Evolutionary conservation across 495 filamentous ascomycete genomes (phyloP).

Genomic region (Aspergillus coremiiformis): DNA sequence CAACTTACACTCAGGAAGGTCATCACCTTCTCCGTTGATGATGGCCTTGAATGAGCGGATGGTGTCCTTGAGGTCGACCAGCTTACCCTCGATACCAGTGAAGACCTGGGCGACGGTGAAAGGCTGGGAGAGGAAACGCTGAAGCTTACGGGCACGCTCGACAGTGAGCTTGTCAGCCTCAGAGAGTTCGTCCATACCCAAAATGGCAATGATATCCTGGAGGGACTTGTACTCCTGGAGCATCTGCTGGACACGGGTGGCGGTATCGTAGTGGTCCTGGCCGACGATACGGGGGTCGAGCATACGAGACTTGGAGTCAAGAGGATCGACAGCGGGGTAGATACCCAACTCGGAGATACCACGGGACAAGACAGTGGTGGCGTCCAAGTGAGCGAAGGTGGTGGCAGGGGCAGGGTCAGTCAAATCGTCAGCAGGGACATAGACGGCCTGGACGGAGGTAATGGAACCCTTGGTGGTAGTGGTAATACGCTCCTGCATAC

Average conservation of each 20-base stretch:
- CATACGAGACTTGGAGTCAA: slow-evolving; percentile 99
- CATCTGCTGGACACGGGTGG: slow-evolving; percentile 94
- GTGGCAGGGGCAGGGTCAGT: slow-evolving; percentile 99
- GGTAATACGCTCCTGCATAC: slow-evolving; percentile 99
- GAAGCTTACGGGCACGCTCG: slow-evolving; percentile 99
- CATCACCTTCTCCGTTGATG: slow-evolving; percentile 89
- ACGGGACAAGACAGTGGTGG: slow-evolving; percentile 99
- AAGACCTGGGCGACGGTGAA: slow-evolving; percentile 99
- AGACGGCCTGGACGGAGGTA: slow-evolving; percentile 99
- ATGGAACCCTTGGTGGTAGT: slow-evolving; percentile 99
- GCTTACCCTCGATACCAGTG: slow-evolving; percentile 96
- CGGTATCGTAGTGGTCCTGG: slow-evolving; percentile 93
- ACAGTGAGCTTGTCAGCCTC: slow-evolving; percentile 99
- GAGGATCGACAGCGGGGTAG: slow-evolving; percentile 98
- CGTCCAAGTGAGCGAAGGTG: slow-evolving; percentile 99
- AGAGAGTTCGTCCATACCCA: slow-evolving; percentile 99
- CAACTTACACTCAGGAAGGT: slow-evolving; percentile 74
- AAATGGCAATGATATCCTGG: slow-evolving; percentile 99
- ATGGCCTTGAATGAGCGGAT: slow-evolving; percentile 96
- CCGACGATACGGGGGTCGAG: slow-evolving; percentile 97
- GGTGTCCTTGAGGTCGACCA: slow-evolving; percentile 98
- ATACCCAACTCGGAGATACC: slow-evolving; percentile 99
- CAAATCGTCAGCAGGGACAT: slow-evolving; percentile 99
- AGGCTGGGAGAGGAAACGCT: slow-evolving; percentile 98
- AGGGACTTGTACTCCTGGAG: slow-evolving; percentile 99